A percentile compares a stretch with the other conserved stretches of the same genome.
phyloP scores from a whole-genome alignment of 495 filamentous ascomycete genomes.

The Penicillium egyptiacum region DNA sequence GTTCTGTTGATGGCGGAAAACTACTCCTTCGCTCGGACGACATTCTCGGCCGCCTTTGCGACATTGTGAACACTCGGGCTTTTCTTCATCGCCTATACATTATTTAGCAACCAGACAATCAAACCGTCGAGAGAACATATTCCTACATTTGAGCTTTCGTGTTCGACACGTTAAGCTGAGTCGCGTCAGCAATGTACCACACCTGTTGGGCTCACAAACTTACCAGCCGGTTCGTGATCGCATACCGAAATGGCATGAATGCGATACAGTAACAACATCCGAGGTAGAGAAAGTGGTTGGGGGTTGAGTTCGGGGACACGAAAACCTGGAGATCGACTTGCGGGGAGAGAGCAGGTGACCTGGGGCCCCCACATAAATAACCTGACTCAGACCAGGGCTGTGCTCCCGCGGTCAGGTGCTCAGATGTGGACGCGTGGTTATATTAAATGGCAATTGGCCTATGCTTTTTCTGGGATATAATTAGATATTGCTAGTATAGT shows the following conservation, averaged over 20 bases:
- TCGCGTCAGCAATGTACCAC: constrained; percentile 1
- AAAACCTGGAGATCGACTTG: constrained; percentile 32
- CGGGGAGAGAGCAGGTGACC: constrained; percentile 31
- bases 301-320: constrained; percentile 5
- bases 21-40: constrained; percentile 60
- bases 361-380: constrained; percentile 22
- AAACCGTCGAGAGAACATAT: background rate
- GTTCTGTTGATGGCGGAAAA: constrained; percentile 73
- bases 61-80: constrained; percentile 59
- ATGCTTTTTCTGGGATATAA: background rate
- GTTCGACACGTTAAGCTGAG: constrained; percentile 60
- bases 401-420: too few relatives aligned
- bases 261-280: constrained; percentile 33
- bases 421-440: background rate
- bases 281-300: constrained; percentile 14
- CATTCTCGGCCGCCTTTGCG: constrained; percentile 61
- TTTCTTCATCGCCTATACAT: constrained; percentile 52
- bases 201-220: background rate
- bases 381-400: background rate
- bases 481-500: too few relatives aligned
- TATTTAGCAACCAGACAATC: constrained; percentile 14
- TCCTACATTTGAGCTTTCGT: constrained; percentile 61
- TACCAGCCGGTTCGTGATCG: constrained; percentile 42
- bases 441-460: background rate
- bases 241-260: constrained; percentile 41